These are phyloP conservation scores for Cytospora schulzeri DNA, from an alignment of 2,329 filamentous ascomycete species.

Conservation along the genomic window DNA sequence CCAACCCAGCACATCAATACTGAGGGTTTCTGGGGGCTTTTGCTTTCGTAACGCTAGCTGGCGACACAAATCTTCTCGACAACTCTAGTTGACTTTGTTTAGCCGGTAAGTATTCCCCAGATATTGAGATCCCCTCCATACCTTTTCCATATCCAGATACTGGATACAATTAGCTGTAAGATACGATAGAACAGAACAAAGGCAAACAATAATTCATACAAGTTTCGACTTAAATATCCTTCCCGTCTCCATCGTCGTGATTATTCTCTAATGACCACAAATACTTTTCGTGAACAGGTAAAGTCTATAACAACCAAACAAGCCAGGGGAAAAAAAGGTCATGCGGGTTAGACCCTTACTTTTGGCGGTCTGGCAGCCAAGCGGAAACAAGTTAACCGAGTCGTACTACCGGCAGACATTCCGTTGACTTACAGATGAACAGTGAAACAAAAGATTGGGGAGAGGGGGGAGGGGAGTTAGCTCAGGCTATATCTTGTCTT, in stretches of 20 bases:
- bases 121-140: not conserved
- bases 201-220: constrained; percentile 10
- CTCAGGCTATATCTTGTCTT: not conserved
- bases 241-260: too few species aligned
- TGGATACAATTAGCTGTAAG: constrained; percentile 17
- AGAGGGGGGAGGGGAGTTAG: not conserved
- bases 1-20: constrained; percentile 2
- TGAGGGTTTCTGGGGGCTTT: constrained; percentile 17
- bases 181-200: constrained; percentile 15
- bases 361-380: not conserved
- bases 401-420: not conserved
- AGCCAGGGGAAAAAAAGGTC: not conserved
- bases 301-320: not conserved
- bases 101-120: constrained; percentile 31
- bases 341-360: not conserved
- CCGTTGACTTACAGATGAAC: not conserved
- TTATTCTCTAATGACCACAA: too few species aligned
- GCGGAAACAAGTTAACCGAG: not conserved
- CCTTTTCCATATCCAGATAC: constrained; percentile 12
- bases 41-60: constrained; percentile 26
- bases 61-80: constrained; percentile 29
- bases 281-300: not conserved
- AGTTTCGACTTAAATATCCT: not conserved
- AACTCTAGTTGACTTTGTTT: constrained; percentile 29
- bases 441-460: not conserved